Conservation (phyloP, 495 filamentous ascomycete species). For the Penicillium silybi region DNA sequence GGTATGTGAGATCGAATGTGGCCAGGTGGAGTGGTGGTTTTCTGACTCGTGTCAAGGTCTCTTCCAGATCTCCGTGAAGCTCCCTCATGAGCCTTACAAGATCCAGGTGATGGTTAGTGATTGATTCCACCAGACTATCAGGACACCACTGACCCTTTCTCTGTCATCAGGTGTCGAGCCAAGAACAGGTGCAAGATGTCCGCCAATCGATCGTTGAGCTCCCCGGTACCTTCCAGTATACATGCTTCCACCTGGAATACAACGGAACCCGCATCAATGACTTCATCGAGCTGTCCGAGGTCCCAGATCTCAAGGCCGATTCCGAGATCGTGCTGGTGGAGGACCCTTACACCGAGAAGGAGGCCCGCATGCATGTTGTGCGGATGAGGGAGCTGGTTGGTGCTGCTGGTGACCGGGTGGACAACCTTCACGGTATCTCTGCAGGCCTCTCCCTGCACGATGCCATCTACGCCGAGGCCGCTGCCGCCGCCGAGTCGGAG, state of each 20-base stretch:
- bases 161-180: conserved; percentile 67
- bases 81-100: conserved; percentile 75
- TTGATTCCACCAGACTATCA: conserved; percentile 5
- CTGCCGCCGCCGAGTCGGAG: conserved; percentile 38
- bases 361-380: conserved; percentile 90
- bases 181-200: conserved; percentile 97
- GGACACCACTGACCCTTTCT: conserved; percentile 9
- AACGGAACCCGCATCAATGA: conserved; percentile 86
- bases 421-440: conserved; percentile 80
- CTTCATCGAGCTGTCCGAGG: conserved; percentile 88
- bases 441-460: conserved; percentile 90
- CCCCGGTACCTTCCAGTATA: conserved; percentile 92
- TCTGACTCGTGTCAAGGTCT: conserved; percentile 45
- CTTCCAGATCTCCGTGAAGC: conserved; percentile 76
- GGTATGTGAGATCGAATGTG: conserved; percentile 27
- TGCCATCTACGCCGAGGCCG: conserved; percentile 52
- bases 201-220: conserved; percentile 93
- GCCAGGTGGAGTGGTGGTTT: not conserved
- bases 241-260: conserved; percentile 96
- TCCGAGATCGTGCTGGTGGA: conserved; percentile 79
- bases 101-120: conserved; percentile 74
- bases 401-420: conserved; percentile 80
- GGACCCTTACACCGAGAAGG: conserved; percentile 98
- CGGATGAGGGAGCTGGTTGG: conserved; percentile 89
- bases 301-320: conserved; percentile 68